These are phyloP conservation scores for Colletotrichum sp. DNA, from an alignment of 2,329 filamentous ascomycete species.

Conservation along the genomic window DNA sequence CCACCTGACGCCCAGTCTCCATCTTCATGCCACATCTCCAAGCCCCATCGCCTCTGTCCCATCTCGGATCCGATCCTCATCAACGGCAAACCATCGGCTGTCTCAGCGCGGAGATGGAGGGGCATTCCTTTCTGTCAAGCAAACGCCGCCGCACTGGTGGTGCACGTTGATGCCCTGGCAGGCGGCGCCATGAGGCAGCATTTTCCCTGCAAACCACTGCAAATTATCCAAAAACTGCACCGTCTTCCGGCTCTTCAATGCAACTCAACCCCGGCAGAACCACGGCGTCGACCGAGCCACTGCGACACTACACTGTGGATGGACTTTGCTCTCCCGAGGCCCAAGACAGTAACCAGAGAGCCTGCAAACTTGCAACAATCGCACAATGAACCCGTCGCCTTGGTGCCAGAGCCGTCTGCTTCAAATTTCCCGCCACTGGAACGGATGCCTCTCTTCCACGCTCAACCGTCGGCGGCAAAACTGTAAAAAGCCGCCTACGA, in stretches of 20 bases:
- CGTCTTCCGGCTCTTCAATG: conserved; percentile 13
- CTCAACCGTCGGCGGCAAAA: background rate
- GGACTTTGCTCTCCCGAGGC: background rate
- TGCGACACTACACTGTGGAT: background rate
- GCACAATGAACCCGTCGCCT: background rate
- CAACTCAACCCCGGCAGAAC: conserved; percentile 11
- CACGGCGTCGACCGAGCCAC: conserved; percentile 9
- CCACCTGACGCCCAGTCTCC: background rate
- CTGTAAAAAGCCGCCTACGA: background rate
- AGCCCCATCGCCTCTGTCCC: background rate
- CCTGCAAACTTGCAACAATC: background rate
- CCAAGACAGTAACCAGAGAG: background rate
- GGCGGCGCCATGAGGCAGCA: background rate
- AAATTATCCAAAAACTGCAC: conserved; percentile 3
- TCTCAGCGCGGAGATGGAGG: conserved; percentile 12
- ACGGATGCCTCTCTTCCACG: background rate
- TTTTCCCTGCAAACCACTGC: conserved; percentile 11
- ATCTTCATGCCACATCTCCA: background rate
- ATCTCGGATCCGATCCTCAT: conserved; percentile 11
- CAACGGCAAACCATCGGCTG: conserved; percentile 6
- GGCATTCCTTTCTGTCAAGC: background rate
- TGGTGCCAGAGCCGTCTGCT: background rate
- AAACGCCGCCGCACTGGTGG: background rate
- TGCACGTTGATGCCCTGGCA: background rate
- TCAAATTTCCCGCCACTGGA: background rate